Evolutionary conservation across 805 yeast genomes (phyloP).

Genomic region (Suhomyces sp.): DNA sequence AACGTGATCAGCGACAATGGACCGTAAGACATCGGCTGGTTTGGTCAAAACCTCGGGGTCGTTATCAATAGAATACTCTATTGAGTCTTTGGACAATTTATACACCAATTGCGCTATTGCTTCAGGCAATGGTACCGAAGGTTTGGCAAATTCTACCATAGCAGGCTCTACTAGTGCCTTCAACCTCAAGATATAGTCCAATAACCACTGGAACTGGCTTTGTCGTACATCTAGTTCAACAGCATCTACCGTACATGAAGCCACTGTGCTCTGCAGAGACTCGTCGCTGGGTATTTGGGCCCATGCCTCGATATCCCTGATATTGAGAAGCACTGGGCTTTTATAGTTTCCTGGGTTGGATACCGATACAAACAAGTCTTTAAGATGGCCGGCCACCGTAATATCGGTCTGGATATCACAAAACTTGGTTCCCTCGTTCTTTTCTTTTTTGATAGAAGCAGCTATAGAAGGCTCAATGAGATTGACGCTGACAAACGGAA

Average conservation of each 20-base stretch:
- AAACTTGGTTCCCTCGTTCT: slow-evolving; percentile 3
- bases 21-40: slow-evolving; percentile 77
- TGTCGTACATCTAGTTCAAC: slow-evolving; percentile 18
- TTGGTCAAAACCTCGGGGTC: slow-evolving; percentile 90
- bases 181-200: slow-evolving; percentile 14
- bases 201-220: slow-evolving; percentile 20
- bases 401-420: slow-evolving; percentile 7
- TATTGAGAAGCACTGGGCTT: slow-evolving; percentile 12
- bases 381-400: slow-evolving; percentile 31
- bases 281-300: slow-evolving; percentile 14
- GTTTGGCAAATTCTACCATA: slow-evolving; percentile 13
- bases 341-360: slow-evolving; percentile 20
- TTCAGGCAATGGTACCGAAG: slow-evolving; percentile 8
- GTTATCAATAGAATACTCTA: slow-evolving; percentile 52
- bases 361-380: slow-evolving; percentile 21
- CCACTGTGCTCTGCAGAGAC: slow-evolving; percentile 8
- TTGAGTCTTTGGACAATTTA: slow-evolving; percentile 38
- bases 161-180: slow-evolving; percentile 14
- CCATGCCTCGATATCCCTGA: slow-evolving; percentile 40
- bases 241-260: slow-evolving; percentile 19
- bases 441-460: slow-evolving; percentile 17
- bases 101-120: slow-evolving; percentile 40
- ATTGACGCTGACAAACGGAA: slow-evolving; percentile 23
- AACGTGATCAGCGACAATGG: slow-evolving; percentile 62
- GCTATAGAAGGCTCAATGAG: slow-evolving; percentile 37